Evolutionary conservation across 2,329 filamentous ascomycete species (phyloP).

Genomic region (Dactylellina parvicollis): DNA sequence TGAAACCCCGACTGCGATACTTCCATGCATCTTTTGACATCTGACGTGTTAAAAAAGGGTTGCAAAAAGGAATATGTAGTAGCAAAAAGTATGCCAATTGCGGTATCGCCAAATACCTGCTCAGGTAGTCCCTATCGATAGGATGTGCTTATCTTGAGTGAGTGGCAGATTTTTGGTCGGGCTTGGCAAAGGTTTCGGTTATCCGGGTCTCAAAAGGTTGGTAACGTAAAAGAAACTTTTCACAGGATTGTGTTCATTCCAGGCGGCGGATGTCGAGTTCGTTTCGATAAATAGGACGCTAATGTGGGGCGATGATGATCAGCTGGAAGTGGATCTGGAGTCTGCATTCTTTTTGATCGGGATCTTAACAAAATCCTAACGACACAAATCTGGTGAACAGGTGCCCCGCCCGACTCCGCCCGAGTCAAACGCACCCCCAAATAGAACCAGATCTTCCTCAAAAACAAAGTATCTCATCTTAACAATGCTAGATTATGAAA

Average conservation of each 20-base stretch:
- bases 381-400: neutral
- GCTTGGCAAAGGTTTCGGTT: too few relatives aligned
- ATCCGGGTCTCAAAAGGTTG: too few relatives aligned
- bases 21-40: slow-evolving; percentile 4
- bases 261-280: neutral
- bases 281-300: neutral
- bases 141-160: slow-evolving; percentile 31
- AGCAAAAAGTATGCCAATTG: neutral
- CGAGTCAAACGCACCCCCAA: neutral
- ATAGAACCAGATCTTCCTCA: too few relatives aligned
- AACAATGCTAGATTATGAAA: too few relatives aligned
- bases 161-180: too few relatives aligned
- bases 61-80: slow-evolving; percentile 25
- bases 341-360: neutral
- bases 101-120: neutral
- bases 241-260: neutral
- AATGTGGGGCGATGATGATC: neutral
- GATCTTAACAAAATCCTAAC: neutral
- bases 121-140: neutral
- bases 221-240: too few relatives aligned
- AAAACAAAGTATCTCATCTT: too few relatives aligned
- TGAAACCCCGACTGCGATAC: too few relatives aligned
- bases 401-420: neutral
- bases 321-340: neutral
- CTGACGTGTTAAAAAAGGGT: slow-evolving; percentile 7